A percentile compares a stretch with the other conserved stretches of the same genome.
phyloP scores from a whole-genome alignment of 169 alveolate species.

The Plasmodium inui region DNA sequence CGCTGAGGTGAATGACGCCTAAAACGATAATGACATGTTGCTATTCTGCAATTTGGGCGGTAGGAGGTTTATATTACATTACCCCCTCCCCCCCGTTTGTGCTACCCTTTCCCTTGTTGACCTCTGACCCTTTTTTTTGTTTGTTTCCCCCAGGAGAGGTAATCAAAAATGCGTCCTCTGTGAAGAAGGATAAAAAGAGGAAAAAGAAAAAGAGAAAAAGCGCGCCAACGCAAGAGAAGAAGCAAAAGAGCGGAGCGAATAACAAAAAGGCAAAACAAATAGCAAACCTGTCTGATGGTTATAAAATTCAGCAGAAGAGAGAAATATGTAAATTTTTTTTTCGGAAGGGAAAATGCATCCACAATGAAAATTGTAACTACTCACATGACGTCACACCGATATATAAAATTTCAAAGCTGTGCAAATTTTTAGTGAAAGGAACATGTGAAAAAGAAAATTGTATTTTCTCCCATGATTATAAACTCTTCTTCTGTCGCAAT shows the following conservation, averaged over 20 bases:
- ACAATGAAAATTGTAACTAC: conserved; percentile 79
- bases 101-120: background rate
- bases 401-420: conserved; percentile 83
- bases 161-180: background rate
- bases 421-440: conserved; percentile 80
- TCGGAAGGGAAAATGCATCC: conserved; percentile 80
- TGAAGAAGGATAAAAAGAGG: conserved; percentile 16
- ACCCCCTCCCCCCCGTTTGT: background rate
- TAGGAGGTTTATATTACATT: background rate
- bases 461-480: conserved; percentile 83
- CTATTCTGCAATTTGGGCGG: background rate
- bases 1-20: background rate
- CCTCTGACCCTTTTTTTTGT: background rate
- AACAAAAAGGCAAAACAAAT: background rate
- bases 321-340: conserved; percentile 82
- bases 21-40: background rate
- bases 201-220: conserved; percentile 15
- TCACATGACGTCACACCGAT: conserved; percentile 87
- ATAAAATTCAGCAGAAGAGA: conserved; percentile 19
- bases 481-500: conserved; percentile 81
- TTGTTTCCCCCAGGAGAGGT: conserved; percentile 1
- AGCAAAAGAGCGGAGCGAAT: background rate
- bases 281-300: conserved; percentile 8
- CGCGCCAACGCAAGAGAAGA: background rate
- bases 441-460: conserved; percentile 79